phyloP scores from a whole-genome alignment of 1,284 basidiomycete genomes.

The Marasmius oreades region DNA sequence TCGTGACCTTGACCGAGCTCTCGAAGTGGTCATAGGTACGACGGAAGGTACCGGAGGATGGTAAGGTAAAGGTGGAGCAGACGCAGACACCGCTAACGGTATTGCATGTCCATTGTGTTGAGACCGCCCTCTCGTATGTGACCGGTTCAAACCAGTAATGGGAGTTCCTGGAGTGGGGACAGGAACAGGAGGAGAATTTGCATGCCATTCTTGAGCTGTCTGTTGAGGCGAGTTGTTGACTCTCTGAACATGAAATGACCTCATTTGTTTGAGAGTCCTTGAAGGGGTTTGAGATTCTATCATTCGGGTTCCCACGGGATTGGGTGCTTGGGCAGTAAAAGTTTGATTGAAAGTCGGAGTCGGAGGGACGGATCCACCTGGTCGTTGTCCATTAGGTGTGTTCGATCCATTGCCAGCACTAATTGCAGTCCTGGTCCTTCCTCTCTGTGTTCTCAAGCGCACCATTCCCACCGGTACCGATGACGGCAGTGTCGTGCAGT shows the following conservation, averaged over 20 bases:
- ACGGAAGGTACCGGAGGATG: neutral
- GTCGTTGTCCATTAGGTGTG: neutral
- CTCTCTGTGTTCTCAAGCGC: neutral
- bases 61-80: neutral
- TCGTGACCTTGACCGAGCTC: neutral
- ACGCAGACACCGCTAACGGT: neutral
- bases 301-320: too few relatives aligned
- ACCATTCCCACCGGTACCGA: neutral
- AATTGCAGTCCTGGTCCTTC: neutral
- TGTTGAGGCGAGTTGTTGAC: neutral
- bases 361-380: neutral
- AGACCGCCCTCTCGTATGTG: neutral
- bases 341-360: neutral
- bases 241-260: neutral
- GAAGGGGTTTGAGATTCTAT: neutral
- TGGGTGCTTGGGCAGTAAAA: too few relatives aligned
- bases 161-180: neutral
- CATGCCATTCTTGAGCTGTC: neutral
- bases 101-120: neutral
- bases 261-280: neutral
- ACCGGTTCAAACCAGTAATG: conserved; percentile 14
- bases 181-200: neutral
- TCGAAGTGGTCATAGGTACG: neutral
- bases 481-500: neutral
- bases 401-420: neutral